Evolutionary conservation across 2,329 filamentous ascomycete genomes (phyloP), one percentile per base, ranked within the genome.

Genomic region (Raffaelea deltoideospora): DNA sequence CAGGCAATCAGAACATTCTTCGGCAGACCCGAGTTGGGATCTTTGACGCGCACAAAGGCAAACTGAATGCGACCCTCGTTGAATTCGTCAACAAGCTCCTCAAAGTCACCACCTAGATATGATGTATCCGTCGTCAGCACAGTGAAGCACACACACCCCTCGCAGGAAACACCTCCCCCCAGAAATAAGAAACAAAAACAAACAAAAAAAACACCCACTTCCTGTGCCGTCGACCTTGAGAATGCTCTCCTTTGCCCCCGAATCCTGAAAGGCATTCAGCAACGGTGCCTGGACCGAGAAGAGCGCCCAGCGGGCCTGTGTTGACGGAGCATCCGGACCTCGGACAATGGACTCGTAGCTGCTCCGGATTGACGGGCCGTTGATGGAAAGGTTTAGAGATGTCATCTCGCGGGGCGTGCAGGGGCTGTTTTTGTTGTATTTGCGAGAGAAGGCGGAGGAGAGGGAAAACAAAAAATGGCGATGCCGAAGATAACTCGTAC

Each of bases 61-160:
- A 95, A 98, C 60, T 98, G 90, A 47, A 98, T 81, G 50, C 86
- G 80, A 37, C 90, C 90, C 57, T 98, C 90, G 47, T 79, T 96
- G 60, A 98, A 94, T 45, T 98, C 90, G 48, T 98, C 90, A 48
- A 93, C 73, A 41, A 98, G 67, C 46, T 95, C 86, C 39, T 76
- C 65, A 43, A 98, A 67, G 59, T 98, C 88, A 44, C 90, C 90
- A 62, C 95, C 87, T 90, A 34, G 17, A 15, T 22, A 27, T 28
- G 4, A 10, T 39, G 6, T 34, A 32, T 14, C 4, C 5, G 13
- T 10, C n/a, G 15, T 10, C 14, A 13, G 18, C n/a, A 38, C 41
- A 34, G 43, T 23, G 29, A 32, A 13, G n/a, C n/a, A n/a, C n/a
- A n/a, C n/a, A n/a, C n/a, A n/a, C n/a, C n/a, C n/a, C n/a, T n/a